Percentiles rank a stretch among this genome's conserved stretches.
phyloP scores from a whole-genome alignment of 495 filamentous ascomycete genomes.

The Tetracladium setigerum region DNA sequence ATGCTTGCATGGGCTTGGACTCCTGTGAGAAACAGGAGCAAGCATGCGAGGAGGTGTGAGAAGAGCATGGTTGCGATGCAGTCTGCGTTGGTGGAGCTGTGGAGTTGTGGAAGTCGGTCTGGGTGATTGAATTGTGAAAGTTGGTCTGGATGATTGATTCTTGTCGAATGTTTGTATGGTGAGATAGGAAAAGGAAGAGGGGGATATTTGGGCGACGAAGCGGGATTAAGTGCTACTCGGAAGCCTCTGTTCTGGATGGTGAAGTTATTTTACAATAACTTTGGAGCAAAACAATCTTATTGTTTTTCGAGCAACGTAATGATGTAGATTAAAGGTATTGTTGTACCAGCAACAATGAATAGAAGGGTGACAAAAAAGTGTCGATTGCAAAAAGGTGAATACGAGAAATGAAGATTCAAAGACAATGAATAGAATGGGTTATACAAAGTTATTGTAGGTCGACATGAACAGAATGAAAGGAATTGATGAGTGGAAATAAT shows the following conservation, averaged over 20 bases:
- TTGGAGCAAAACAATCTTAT: not conserved
- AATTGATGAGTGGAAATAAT: no score
- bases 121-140: not conserved
- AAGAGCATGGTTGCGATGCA: slow-evolving; percentile 3
- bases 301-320: not conserved
- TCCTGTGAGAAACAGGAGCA: slow-evolving; percentile 28
- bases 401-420: not conserved
- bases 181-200: not conserved
- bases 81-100: no score
- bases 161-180: not conserved
- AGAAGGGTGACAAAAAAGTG: not conserved
- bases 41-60: slow-evolving; percentile 9
- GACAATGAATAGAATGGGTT: no score
- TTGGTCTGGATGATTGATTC: not conserved
- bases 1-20: slow-evolving; percentile 53
- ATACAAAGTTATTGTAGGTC: no score
- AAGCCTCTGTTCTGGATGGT: no score
- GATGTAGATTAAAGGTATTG: slow-evolving; percentile 2
- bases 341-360: slow-evolving; percentile 2
- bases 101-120: slow-evolving; percentile 1
- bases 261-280: no score
- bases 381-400: not conserved
- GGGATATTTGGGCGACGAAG: not conserved
- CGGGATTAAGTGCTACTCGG: no score
- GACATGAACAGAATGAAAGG: no score